A percentile compares a stretch with the other conserved stretches of the same genome.
Conservation (phyloP, 495 filamentous ascomycete genomes). For the Ramalina peruviana region DNA sequence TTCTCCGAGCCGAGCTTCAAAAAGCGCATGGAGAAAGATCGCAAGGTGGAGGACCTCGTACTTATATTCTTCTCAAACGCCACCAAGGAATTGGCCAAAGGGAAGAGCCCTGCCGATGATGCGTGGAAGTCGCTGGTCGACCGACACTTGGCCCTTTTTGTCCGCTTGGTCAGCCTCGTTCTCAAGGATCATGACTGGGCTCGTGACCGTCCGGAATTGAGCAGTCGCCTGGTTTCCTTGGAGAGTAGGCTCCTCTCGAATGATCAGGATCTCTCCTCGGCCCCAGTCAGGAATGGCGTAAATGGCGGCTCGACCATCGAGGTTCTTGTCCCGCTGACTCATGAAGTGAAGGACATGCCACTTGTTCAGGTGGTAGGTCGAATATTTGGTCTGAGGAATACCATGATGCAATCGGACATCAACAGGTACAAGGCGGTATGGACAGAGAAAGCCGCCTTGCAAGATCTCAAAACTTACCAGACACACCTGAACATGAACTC, state of each 20-base stretch:
- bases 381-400: conserved; percentile 65
- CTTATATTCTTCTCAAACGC: conserved; percentile 84
- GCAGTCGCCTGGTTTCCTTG: conserved; percentile 59
- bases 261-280: conserved; percentile 69
- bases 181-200: conserved; percentile 70
- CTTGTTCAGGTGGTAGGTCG: conserved; percentile 74
- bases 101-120: conserved; percentile 70
- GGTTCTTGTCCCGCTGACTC: conserved; percentile 65
- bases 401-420: conserved; percentile 72
- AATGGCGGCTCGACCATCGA: conserved; percentile 52
- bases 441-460: conserved; percentile 83
- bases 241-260: conserved; percentile 92
- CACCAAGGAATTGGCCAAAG: conserved; percentile 73
- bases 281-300: conserved; percentile 38
- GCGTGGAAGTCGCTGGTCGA: conserved; percentile 89
- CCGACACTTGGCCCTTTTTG: conserved; percentile 86
- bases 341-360: conserved; percentile 93
- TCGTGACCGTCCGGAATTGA: conserved; percentile 69
- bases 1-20: conserved; percentile 59
- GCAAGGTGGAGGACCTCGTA: conserved; percentile 78
- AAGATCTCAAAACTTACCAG: conserved; percentile 87
- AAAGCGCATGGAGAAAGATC: conserved; percentile 79
- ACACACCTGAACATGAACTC: conserved; percentile 70
- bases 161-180: conserved; percentile 69
- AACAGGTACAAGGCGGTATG: conserved; percentile 63